phyloP scores from a whole-genome alignment of 139 green algal genomes.

The Axilococcus clingmanii region DNA sequence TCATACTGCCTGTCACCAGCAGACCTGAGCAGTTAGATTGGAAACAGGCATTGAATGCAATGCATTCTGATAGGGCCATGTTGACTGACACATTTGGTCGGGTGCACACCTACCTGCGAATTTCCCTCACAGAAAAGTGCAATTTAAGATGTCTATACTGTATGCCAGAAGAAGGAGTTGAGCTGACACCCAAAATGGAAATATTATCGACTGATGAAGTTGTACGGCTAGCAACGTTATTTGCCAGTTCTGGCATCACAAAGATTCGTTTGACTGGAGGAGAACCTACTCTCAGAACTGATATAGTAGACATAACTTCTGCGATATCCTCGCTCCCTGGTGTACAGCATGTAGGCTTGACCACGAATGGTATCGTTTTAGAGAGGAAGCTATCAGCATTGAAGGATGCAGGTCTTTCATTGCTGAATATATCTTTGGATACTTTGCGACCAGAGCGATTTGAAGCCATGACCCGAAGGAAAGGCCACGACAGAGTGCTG shows the following conservation, averaged over 20 bases:
- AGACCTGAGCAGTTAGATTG: no score
- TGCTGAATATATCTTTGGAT: conserved; percentile 93
- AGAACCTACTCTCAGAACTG: conserved; percentile 86
- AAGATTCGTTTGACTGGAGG: conserved; percentile 96
- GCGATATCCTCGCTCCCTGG: conserved; percentile 47
- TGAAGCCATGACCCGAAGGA: conserved; percentile 73
- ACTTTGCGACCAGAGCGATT: conserved; percentile 82
- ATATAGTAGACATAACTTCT: conserved; percentile 64
- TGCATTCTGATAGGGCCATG: no score
- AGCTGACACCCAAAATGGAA: conserved; percentile 58
- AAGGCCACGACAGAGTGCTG: conserved; percentile 71
- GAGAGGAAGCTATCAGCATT: conserved; percentile 51
- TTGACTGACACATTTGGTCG: conserved; percentile 61
- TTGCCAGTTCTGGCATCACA: conserved; percentile 69
- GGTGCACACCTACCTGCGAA: conserved; percentile 90
- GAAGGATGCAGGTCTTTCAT: conserved; percentile 56
- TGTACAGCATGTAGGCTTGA: conserved; percentile 73
- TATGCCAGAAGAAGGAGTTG: conserved; percentile 94
- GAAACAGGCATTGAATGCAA: no score
- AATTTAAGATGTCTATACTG: conserved; percentile 98
- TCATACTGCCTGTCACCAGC: no score
- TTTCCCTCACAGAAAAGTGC: conserved; percentile 96
- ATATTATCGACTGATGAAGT: conserved; percentile 74
- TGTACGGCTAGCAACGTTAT: conserved; percentile 61
- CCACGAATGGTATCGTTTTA: conserved; percentile 90